Evolutionary conservation across 176 grass and related monocot genomes (phyloP), one percentile per base, ranked within the genome.

Genomic region (Musa troglodytarum): DNA sequence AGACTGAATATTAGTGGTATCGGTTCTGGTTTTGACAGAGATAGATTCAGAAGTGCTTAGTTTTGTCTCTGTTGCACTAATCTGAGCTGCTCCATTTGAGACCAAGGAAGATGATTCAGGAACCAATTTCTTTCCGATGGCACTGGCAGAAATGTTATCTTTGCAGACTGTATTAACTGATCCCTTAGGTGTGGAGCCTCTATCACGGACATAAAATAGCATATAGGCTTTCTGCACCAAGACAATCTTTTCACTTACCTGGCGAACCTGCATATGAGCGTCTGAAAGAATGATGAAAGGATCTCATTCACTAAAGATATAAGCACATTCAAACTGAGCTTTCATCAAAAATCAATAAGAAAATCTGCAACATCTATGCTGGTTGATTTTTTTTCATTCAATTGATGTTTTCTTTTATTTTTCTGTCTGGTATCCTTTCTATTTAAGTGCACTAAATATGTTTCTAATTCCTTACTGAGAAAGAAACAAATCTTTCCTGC

Each of bases 161-260:
- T 85, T 87, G 82, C 9, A 2, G 1, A 4, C 50, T 52, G 23
- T 29, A 72, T 79, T 68, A 20, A 74, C 49, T 49, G 84, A 62
- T 49, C 79, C 86, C 50, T 86, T 77, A 15, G 89, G 21, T 17
- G 23, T 56, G 17, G 76, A 77, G 75, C 69, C 74, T 84, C 80
- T 98, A 78, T 93, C 86, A 76, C 90, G 86, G 61, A 98, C 90
- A 87, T 98, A 98, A 88, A 98, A 98, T 78, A 98, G 72, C 86
- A 98, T 98, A 69, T 91, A 98, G 7, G 95, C 95, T 81, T 98
- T 91, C 65, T 98, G 95, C 63, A 66, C 77, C 82, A 98, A 73
- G 74, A 94, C 95, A 56, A 87, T 86, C 61, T 87, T 84, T 74
- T 98, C 90, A 43, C 95, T 87, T 75, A 93, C 95, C 87, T 98